A percentile compares a stretch with the other conserved stretches of the same genome.
These are phyloP conservation scores for Tuber indicum DNA, from an alignment of 495 filamentous ascomycete genomes.

Conservation along the genomic window DNA sequence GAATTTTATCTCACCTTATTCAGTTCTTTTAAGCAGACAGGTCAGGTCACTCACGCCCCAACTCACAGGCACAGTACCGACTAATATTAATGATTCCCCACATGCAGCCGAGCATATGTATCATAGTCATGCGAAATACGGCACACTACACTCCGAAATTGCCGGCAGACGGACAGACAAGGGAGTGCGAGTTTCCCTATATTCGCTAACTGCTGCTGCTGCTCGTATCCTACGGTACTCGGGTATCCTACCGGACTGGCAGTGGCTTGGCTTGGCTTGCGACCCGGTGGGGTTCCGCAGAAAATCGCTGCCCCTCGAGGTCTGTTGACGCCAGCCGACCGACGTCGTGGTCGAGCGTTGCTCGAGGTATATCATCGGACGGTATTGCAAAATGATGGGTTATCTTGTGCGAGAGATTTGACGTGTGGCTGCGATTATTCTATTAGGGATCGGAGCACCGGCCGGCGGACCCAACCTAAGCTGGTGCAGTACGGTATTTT, in stretches of 20 bases:
- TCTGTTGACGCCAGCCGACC: not conserved
- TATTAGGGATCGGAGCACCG: not conserved
- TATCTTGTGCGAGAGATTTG: not conserved
- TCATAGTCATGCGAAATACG: not conserved
- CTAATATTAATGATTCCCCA: not conserved
- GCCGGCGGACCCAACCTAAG: not conserved
- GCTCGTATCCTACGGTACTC: not conserved
- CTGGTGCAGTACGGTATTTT: not conserved
- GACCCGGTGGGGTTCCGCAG: not conserved
- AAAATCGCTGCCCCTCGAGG: not conserved
- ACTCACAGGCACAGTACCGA: not conserved
- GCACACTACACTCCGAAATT: not conserved
- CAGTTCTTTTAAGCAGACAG: not conserved
- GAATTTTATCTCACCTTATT: not conserved
- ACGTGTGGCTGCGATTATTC: not conserved
- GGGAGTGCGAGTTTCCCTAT: not conserved
- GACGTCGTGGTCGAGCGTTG: not conserved
- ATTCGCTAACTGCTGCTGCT: not conserved
- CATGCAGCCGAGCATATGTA: no score
- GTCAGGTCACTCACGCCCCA: not conserved
- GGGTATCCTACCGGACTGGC: not conserved
- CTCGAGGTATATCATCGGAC: not conserved
- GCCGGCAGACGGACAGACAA: not conserved
- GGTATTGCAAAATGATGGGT: not conserved
- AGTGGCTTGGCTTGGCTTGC: not conserved